These are phyloP conservation scores for Plasmodium gaboni DNA, from an alignment of 169 alveolate genomes.

Conservation along the genomic window DNA sequence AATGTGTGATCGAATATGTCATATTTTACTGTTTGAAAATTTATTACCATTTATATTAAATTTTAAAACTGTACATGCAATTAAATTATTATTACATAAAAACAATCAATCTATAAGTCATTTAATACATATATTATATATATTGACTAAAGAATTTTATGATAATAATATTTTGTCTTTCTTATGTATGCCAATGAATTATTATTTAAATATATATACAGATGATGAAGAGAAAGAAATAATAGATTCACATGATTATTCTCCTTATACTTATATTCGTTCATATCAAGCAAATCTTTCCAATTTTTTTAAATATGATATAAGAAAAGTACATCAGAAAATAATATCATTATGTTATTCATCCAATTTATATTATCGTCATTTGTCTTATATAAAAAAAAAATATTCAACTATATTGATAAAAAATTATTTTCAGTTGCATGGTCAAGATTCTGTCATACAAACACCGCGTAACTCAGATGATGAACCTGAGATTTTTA, in stretches of 20 bases:
- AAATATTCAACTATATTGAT: slow-evolving; percentile 23
- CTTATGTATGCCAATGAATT: slow-evolving; percentile 44
- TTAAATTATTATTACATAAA: slow-evolving; percentile 46
- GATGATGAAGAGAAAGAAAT: background rate
- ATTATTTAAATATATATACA: slow-evolving; percentile 1
- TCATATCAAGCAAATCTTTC: slow-evolving; percentile 23
- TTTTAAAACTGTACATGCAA: slow-evolving; percentile 49
- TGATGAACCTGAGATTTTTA: slow-evolving; percentile 10
- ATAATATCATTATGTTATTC: slow-evolving; percentile 55
- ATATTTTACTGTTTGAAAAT: slow-evolving; percentile 22
- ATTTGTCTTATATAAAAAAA: slow-evolving; percentile 21
- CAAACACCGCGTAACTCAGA: slow-evolving; percentile 52
- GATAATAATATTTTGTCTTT: slow-evolving; percentile 55
- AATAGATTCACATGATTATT: slow-evolving; percentile 4
- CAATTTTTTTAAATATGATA: slow-evolving; percentile 16
- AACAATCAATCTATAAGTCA: slow-evolving; percentile 71
- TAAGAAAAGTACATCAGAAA: slow-evolving; percentile 40
- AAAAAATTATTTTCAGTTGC: slow-evolving; percentile 28
- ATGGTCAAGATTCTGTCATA: slow-evolving; percentile 43
- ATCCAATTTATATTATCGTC: slow-evolving; percentile 36
- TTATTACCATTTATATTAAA: slow-evolving; percentile 30
- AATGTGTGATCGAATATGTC: slow-evolving; percentile 43
- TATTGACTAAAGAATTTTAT: slow-evolving; percentile 58
- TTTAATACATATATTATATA: slow-evolving; percentile 42
- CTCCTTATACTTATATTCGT: slow-evolving; percentile 55